Evolutionary conservation across 2,329 filamentous ascomycete species (phyloP), one percentile per base, ranked within the genome.

Genomic region (Aureobasidium leucospermi): DNA sequence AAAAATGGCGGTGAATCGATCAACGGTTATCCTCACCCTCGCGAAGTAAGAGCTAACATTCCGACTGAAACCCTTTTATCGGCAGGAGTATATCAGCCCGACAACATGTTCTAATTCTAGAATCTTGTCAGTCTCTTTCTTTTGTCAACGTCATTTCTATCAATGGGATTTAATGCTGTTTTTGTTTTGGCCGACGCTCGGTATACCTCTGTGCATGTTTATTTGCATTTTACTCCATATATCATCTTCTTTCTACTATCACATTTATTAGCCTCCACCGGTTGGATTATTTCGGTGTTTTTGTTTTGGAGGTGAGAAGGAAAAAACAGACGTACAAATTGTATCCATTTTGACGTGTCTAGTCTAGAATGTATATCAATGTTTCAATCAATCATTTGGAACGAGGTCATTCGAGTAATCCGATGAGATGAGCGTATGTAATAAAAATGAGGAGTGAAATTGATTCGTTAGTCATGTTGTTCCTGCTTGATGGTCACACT

Each of bases 11-110:
- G 69, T 6, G 73, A 74, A 3, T 73, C 74, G 2, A 71, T 73
- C 1, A 69, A 72, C 6, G 69, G 19, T 28, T 52, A 52, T 31
- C 70, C 2, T 69, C 53, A 43, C 23, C 72, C 32, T 29, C 48
- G 48, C 10, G 48, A 52, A 41, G 36, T 52, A 11, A 16, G 76
- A 23, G 78, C 77, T 43, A 80, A 80, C 47, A 78, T 80, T 76
- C 77, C 78, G 9, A 76, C 77, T 0, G 71, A 74, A 16, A 72
- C 70, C 9, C 39, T 56, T 2, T 60, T 79, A 10, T 76, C 79
- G 63, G 66, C 72, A 19, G 77, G 76, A 11, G 76, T 77, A 45
- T 70, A 67, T 51, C 62, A 63, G 32, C 63, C 63, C 8, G 53
- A 45, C 1, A 51, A 46, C 23, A 61, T 61, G 52, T 55, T 55